Evolutionary conservation across 495 filamentous ascomycete species (phyloP).

Genomic region (Sporormia fimetaria): DNA sequence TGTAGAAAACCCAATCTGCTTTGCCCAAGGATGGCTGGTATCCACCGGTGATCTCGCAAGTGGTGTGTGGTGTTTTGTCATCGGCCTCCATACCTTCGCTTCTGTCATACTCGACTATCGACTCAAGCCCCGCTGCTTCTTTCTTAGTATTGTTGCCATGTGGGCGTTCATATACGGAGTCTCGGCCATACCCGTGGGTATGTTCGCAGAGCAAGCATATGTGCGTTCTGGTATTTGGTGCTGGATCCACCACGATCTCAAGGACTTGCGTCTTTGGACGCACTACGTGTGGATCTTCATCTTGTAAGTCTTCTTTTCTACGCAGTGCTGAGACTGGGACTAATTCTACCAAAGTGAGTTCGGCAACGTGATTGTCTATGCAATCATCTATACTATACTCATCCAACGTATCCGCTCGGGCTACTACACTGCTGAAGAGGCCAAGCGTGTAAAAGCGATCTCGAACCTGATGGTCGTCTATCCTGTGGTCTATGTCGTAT

Average conservation of each 20-base stretch:
- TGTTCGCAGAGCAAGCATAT: conserved; percentile 15
- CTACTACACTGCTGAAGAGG: conserved; percentile 15
- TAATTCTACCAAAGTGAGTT: conserved; percentile 38
- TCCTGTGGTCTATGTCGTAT: conserved; percentile 60
- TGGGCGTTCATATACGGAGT: conserved; percentile 21
- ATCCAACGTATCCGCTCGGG: conserved; percentile 18
- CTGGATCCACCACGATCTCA: conserved; percentile 24
- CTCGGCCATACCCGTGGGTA: conserved; percentile 5
- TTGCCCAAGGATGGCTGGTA: conserved; percentile 60
- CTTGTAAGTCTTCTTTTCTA: no score
- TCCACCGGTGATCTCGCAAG: conserved; percentile 57
- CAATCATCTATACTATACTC: conserved; percentile 45
- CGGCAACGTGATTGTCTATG: conserved; percentile 55
- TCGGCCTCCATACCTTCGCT: conserved; percentile 48
- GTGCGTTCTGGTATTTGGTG: conserved; percentile 24
- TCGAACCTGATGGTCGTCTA: conserved; percentile 57
- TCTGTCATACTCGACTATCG: conserved; percentile 27
- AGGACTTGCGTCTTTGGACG: conserved; percentile 46
- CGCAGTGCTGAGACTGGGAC: no score
- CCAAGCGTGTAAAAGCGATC: conserved; percentile 15
- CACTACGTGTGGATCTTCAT: conserved; percentile 77
- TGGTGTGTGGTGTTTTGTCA: conserved; percentile 50
- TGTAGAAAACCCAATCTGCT: conserved; percentile 45
- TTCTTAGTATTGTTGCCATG: conserved; percentile 5
- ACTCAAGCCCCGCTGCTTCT: conserved; percentile 13